A percentile compares a stretch with the other conserved stretches of the same genome.
Evolutionary conservation across 352 stramenopile genomes (phyloP).

Genomic region (Phytophthora pistaciae): DNA sequence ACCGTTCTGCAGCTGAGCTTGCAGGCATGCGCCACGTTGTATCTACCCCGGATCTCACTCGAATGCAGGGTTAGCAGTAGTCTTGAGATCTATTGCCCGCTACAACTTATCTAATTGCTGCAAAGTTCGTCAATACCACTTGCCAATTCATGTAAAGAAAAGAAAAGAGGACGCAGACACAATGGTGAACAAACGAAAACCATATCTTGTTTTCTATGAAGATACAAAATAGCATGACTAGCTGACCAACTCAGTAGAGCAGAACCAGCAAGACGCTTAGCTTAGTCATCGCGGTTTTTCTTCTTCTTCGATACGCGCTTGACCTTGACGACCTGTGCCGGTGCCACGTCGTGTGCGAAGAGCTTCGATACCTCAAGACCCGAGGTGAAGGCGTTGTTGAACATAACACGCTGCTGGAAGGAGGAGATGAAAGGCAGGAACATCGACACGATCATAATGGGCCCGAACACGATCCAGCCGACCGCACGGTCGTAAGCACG

Average conservation of each 20-base stretch:
- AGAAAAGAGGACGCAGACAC: background rate
- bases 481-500: conserved; percentile 80
- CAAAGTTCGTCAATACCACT: conserved; percentile 24
- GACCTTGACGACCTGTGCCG: conserved; percentile 84
- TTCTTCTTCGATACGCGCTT: conserved; percentile 92
- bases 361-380: conserved; percentile 91
- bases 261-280: conserved; percentile 15
- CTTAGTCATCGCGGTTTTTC: conserved; percentile 87
- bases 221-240: conserved; percentile 51
- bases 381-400: conserved; percentile 92
- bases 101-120: conserved; percentile 25
- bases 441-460: conserved; percentile 91
- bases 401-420: conserved; percentile 92
- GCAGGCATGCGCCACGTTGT: conserved; percentile 69
- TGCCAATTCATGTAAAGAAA: conserved; percentile 13
- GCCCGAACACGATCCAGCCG: conserved; percentile 90
- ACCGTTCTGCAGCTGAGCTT: conserved; percentile 43
- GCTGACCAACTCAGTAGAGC: conserved; percentile 14
- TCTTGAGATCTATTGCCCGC: background rate
- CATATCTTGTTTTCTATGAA: conserved; percentile 46
- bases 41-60: conserved; percentile 64
- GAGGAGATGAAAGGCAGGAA: conserved; percentile 90
- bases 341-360: conserved; percentile 86
- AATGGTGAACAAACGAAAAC: conserved; percentile 20
- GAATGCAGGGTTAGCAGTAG: conserved; percentile 45